phyloP scores from a whole-genome alignment of 257 asterid species.

The Przewalskia tangutica region DNA sequence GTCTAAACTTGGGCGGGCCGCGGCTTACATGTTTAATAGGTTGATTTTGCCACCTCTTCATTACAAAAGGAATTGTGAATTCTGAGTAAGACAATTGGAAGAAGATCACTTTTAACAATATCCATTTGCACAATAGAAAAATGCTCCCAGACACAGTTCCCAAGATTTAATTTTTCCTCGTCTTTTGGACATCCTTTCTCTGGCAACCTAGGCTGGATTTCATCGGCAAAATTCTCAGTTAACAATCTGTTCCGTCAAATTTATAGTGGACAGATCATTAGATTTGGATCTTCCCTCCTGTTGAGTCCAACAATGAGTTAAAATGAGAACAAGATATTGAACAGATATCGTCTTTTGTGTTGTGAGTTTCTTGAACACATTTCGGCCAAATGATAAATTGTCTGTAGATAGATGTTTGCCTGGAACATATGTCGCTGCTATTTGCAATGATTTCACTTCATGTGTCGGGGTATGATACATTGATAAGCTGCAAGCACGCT shows the following conservation, averaged over 20 bases:
- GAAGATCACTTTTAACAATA: too few relatives aligned
- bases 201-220: too few relatives aligned
- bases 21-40: too few relatives aligned
- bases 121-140: too few relatives aligned
- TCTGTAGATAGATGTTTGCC: background rate
- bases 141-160: too few relatives aligned
- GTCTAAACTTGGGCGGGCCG: too few relatives aligned
- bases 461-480: background rate
- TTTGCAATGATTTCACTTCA: background rate
- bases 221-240: too few relatives aligned
- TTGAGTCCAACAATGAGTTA: background rate
- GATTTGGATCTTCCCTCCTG: background rate
- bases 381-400: background rate
- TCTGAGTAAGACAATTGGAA: too few relatives aligned
- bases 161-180: too few relatives aligned
- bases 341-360: background rate
- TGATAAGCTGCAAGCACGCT: background rate
- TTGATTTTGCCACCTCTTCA: too few relatives aligned
- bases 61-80: too few relatives aligned
- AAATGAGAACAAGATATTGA: background rate
- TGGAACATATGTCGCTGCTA: background rate
- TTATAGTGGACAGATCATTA: background rate
- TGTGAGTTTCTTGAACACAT: background rate
- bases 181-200: too few relatives aligned
- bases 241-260: background rate